A percentile compares a stretch with the other conserved stretches of the same genome.
These are phyloP conservation scores for Akanthomyces uredinophilus DNA, from an alignment of 2,329 filamentous ascomycete genomes.

Conservation along the genomic window DNA sequence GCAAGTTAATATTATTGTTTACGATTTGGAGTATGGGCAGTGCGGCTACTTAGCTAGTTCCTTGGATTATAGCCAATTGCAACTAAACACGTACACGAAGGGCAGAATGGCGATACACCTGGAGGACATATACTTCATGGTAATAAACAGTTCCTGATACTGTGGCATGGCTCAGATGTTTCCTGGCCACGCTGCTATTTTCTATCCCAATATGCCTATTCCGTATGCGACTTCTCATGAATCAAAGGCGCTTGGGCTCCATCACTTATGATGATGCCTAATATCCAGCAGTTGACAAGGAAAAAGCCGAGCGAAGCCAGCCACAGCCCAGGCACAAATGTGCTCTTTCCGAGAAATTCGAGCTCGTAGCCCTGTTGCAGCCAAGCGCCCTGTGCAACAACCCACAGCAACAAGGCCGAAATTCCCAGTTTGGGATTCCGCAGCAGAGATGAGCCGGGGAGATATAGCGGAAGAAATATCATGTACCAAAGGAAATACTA, in stretches of 20 bases:
- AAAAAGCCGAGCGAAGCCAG: constrained; percentile 73
- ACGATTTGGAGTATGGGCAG: neutral
- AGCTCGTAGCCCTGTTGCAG: constrained; percentile 69
- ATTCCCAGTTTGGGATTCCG: constrained; percentile 55
- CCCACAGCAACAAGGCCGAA: constrained; percentile 64
- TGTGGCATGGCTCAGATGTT: neutral
- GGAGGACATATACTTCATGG: neutral
- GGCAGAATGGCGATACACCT: neutral
- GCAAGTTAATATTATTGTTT: neutral
- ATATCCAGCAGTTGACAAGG: constrained; percentile 76
- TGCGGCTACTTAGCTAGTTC: neutral
- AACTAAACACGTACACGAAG: neutral
- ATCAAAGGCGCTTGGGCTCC: constrained; percentile 23
- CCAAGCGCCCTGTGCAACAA: constrained; percentile 69
- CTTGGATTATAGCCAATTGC: neutral
- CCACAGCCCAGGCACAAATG: constrained; percentile 83
- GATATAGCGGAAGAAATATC: constrained; percentile 85
- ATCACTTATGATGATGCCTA: constrained; percentile 75
- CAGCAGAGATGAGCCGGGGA: constrained; percentile 73
- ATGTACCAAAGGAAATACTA: constrained; percentile 99
- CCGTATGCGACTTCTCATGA: constrained; percentile 18
- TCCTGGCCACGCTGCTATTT: neutral
- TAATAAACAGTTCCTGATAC: neutral
- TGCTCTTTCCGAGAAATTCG: constrained; percentile 75
- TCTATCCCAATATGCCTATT: neutral